A percentile compares a stretch with the other conserved stretches of the same genome.
Conservation (phyloP, 2,329 filamentous ascomycete species). For the Knufia petricola region DNA sequence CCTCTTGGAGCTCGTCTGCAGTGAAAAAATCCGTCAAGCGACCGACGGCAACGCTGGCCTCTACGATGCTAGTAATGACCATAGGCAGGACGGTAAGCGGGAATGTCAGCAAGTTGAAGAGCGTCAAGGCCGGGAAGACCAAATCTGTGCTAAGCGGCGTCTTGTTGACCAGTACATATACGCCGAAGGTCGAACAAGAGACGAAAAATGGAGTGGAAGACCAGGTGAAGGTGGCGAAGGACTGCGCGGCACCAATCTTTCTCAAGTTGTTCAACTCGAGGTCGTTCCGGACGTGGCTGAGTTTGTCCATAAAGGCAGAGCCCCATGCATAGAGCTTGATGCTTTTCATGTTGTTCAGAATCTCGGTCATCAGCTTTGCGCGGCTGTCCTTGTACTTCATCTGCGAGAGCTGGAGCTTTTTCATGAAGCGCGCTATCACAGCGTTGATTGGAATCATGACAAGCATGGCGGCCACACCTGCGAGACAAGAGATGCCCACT, state of each 20-base stretch:
- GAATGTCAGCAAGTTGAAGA: conserved; percentile 95
- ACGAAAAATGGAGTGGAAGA: conserved; percentile 95
- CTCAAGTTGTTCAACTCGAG: conserved; percentile 88
- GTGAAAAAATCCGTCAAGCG: conserved; percentile 76
- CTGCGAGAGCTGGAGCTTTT: conserved; percentile 84
- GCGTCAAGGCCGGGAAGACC: conserved; percentile 81
- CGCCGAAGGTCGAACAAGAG: conserved; percentile 89
- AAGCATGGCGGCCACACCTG: conserved; percentile 89
- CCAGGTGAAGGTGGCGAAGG: conserved; percentile 96
- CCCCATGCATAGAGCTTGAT: conserved; percentile 99
- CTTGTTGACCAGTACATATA: conserved; percentile 80
- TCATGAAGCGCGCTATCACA: conserved; percentile 84
- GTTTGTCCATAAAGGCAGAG: conserved; percentile 90
- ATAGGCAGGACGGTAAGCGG: conserved; percentile 89
- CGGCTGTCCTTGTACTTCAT: conserved; percentile 99
- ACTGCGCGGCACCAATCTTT: conserved; percentile 89
- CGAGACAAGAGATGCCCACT: conserved; percentile 91
- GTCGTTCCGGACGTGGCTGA: conserved; percentile 93
- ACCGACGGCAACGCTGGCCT: conserved; percentile 83
- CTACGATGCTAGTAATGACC: conserved; percentile 94
- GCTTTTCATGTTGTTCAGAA: conserved; percentile 98
- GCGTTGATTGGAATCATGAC: conserved; percentile 96
- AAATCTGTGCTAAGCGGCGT: conserved; percentile 82
- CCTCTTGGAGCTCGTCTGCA: conserved; percentile 79
- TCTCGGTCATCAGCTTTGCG: conserved; percentile 90